A percentile compares a stretch with the other conserved stretches of the same genome.
phyloP scores from a whole-genome alignment of 2,329 filamentous ascomycete genomes.

The Fusarium sp. region DNA sequence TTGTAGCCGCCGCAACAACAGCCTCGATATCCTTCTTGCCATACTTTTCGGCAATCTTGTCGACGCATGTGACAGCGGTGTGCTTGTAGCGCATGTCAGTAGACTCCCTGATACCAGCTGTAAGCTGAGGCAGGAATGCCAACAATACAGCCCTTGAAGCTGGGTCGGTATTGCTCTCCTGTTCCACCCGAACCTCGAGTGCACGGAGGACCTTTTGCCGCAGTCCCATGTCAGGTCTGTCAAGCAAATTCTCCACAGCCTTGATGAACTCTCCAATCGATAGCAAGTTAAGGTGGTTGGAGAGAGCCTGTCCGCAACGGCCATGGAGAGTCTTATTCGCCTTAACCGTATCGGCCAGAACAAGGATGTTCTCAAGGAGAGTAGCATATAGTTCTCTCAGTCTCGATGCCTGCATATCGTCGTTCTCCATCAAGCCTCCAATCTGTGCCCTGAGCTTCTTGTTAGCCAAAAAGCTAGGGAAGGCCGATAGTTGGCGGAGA shows the following conservation, averaged over 20 bases:
- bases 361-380: constrained; percentile 73
- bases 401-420: constrained; percentile 74
- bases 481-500: constrained; percentile 64
- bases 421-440: constrained; percentile 65
- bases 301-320: constrained; percentile 76
- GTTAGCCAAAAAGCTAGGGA: constrained; percentile 69
- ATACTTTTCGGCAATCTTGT: constrained; percentile 94
- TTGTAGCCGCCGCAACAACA: constrained; percentile 78
- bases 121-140: constrained; percentile 82
- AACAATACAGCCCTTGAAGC: constrained; percentile 77
- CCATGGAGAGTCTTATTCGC: constrained; percentile 64
- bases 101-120: constrained; percentile 78
- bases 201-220: constrained; percentile 84
- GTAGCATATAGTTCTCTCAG: constrained; percentile 75
- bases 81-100: constrained; percentile 81
- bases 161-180: constrained; percentile 75
- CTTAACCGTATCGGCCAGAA: constrained; percentile 74
- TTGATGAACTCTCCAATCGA: constrained; percentile 91
- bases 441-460: constrained; percentile 67
- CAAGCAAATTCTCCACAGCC: constrained; percentile 83
- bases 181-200: constrained; percentile 81
- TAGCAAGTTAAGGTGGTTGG: constrained; percentile 83
- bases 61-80: constrained; percentile 87
- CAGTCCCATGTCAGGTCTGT: constrained; percentile 78
- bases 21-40: constrained; percentile 88